Evolutionary conservation across 805 yeast species (phyloP), one percentile per base, ranked within the genome.

Genomic region (Lipomyces yamadae): DNA sequence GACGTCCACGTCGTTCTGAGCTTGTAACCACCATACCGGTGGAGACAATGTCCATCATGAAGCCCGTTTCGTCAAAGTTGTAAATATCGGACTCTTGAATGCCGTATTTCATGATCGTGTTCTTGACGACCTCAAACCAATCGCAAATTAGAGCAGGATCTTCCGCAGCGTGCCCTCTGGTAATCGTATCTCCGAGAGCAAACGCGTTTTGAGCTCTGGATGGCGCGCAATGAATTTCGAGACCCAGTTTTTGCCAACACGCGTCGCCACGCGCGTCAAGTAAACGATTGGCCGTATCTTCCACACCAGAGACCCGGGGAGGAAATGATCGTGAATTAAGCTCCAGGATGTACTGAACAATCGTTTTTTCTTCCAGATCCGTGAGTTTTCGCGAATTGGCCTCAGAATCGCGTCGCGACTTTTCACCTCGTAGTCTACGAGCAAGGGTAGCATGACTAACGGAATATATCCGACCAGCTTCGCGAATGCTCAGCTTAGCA

Each of bases 21-120:
- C 58, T 55, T 33, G 58, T 29, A 15, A 55, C 58, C 34, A 55
- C 58, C 58, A 55, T 55, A 8, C 35, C n/a, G 15, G 58, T 32
- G 2, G 58, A 32, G 58, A 39, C 13, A 39, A 39, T 55, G 24
- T 39, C 39, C 58, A 55, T n/a, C n/a, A n/a, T n/a, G n/a, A n/a
- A n/a, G n/a, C n/a, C 29, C 8, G 54, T n/a, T 13, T 50, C 54
- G 58, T 39, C 45, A n/a, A 39, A 39, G 45, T 55, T 55, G 58
- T 55, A 55, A 32, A 55, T 33, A 55, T 55, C 58, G 5, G 39
- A 37, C 34, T 55, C 58, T 3, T 29, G 33, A 55, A 55, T 29
- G 39, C 58, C 58, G 39, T 55, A 55, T 32, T 55, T 55, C 10
- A 39, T 32, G 7, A 3, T 55, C 18, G 29, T 55, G 35, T 15